Evolutionary conservation across 2,329 filamentous ascomycete genomes (phyloP), one percentile per base, ranked within the genome.

Genomic region (Colletotrichum echinochloae): DNA sequence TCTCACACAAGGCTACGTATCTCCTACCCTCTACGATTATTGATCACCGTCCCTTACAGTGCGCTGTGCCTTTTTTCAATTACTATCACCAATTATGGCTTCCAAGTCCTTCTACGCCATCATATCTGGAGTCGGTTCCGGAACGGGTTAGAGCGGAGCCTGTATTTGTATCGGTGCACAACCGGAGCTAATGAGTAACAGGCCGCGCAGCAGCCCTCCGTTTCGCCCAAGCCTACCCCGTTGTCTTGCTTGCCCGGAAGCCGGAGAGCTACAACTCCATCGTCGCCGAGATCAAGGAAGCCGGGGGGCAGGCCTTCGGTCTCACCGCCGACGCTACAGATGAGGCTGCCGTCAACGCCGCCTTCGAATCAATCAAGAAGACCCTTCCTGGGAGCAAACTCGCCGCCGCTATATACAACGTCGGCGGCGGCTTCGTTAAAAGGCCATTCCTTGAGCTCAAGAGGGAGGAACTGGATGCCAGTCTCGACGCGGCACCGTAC

Each of bases 221-320:
- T 68, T 92, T 92, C 77, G 85, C 89, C 48, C 81, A 89, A 72
- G 76, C 86, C 11, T 96, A 95, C 77, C 89, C 92, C 0, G 91
- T 95, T 1, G 91, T 93, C 1, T 84, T 95, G 1, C 87, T 95
- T n/a, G 89, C 93, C 16, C 90, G 93, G 60, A 89, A 84, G 20
- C 85, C 90, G 0, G 85, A 88, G 51, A 92, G 86, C 79, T 94
- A 90, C 80, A 84, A 88, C 66, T 81, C 84, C n/a, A 85, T 94
- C 3, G 90, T 92, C 8, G 78, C 86, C 3, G 91, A 94, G 74
- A 94, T 96, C 81, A 90, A 90, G 66, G 78, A 81, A 6, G 79
- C 81, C 0, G 93, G 93, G 14, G 93, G 93, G 2, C 85, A 87
- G 57, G 93, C 93, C 1, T 81, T 94, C 16, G 92, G 92, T 18